These are phyloP conservation scores for Cladophialophora bantiana DNA, from an alignment of 2,329 filamentous ascomycete species.

Conservation along the genomic window DNA sequence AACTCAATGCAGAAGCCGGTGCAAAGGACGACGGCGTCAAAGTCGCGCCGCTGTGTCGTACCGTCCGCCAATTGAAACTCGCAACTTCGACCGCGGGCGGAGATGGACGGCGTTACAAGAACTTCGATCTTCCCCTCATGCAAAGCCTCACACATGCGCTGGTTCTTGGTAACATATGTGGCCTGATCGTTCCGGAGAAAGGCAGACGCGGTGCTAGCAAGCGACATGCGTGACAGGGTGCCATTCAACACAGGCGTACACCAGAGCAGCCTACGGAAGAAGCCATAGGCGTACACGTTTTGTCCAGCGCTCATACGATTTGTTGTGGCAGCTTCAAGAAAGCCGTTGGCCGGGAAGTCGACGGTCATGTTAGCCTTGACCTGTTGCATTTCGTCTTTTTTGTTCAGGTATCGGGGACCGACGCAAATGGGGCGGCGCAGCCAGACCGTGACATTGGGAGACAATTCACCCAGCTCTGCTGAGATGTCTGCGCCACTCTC, in stretches of 20 bases:
- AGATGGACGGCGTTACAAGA: constrained; percentile 12
- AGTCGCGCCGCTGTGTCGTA: constrained; percentile 8
- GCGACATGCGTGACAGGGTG: constrained; percentile 23
- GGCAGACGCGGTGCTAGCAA: constrained; percentile 15
- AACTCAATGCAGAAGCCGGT: constrained; percentile 22
- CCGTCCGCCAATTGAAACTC: constrained; percentile 21
- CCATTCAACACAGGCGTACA: constrained; percentile 19
- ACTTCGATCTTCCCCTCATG: constrained; percentile 22
- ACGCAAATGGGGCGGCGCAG: constrained; percentile 24
- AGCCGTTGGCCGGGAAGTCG: constrained; percentile 28
- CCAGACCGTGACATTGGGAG: constrained; percentile 28
- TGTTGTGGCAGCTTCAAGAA: constrained; percentile 27
- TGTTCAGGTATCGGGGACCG: constrained; percentile 23
- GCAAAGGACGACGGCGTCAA: constrained; percentile 25
- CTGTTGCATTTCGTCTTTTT: constrained; percentile 24
- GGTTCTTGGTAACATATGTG: constrained; percentile 30
- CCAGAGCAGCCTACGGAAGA: constrained; percentile 29
- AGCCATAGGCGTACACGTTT: constrained; percentile 25
- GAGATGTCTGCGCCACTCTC: constrained; percentile 28
- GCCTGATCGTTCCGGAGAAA: constrained; percentile 27
- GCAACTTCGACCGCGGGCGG: constrained; percentile 12
- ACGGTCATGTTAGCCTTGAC: constrained; percentile 17
- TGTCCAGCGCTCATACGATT: constrained; percentile 28
- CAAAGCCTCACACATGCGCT: constrained; percentile 29
- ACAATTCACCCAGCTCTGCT: constrained; percentile 27